Conservation (phyloP, 148 eudicot genomes). For the Persicaria tinctoria region DNA sequence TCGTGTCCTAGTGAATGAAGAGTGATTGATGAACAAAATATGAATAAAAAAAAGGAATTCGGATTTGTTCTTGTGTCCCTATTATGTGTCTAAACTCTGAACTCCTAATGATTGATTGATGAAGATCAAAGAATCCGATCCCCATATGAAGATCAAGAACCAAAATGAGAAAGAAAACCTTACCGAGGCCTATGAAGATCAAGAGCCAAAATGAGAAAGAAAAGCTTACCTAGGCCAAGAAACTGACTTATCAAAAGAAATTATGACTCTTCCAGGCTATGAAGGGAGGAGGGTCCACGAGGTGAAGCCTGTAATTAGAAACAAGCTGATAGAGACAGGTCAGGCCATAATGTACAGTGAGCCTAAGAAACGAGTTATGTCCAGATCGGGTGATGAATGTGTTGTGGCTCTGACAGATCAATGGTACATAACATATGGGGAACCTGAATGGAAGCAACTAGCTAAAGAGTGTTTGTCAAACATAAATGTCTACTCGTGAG, state of each 20-base stretch:
- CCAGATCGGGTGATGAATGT: slow-evolving; percentile 96
- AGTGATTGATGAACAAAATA: neutral
- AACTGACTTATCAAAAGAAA: too few species aligned
- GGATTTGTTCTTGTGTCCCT: neutral
- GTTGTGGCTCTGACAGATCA: slow-evolving; percentile 96
- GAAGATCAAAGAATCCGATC: too few species aligned
- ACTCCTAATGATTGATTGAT: neutral
- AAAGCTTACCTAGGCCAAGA: too few species aligned
- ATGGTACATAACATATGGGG: slow-evolving; percentile 91
- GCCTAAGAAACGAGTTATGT: slow-evolving; percentile 89
- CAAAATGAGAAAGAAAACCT: slow-evolving; percentile 90
- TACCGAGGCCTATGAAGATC: slow-evolving; percentile 68
- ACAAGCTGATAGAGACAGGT: slow-evolving; percentile 55
- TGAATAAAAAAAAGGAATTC: neutral
- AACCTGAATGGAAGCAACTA: slow-evolving; percentile 51
- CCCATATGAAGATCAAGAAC: slow-evolving; percentile 69
- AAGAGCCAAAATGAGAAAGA: too few species aligned
- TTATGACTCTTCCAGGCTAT: too few species aligned
- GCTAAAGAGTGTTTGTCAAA: slow-evolving; percentile 72
- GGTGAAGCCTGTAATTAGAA: too few species aligned
- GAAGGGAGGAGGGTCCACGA: too few species aligned
- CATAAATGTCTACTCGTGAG: slow-evolving; percentile 72
- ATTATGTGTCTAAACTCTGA: neutral
- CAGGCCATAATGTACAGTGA: slow-evolving; percentile 83
- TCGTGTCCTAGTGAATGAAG: too few species aligned